phyloP scores from a whole-genome alignment of 495 filamentous ascomycete genomes.

The Aspergillus carlsbadensis region DNA sequence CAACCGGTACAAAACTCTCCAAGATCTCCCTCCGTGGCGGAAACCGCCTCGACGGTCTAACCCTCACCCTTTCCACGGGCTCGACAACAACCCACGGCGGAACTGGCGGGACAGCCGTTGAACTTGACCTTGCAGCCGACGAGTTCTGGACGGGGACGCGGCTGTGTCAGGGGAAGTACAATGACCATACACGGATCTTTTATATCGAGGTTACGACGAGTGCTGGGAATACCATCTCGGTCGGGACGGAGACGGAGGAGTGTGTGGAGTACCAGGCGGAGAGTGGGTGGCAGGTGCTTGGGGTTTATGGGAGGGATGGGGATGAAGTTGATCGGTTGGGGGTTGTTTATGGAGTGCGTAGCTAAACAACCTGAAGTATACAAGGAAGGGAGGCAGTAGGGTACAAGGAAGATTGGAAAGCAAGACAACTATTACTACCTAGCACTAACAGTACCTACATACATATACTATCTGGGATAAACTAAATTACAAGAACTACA shows the following conservation, averaged over 20 bases:
- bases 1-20: constrained; percentile 17
- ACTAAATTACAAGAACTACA: constrained; percentile 14
- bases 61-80: constrained; percentile 45
- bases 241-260: constrained; percentile 48
- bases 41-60: constrained; percentile 50
- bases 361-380: not conserved
- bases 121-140: constrained; percentile 40
- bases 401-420: no score
- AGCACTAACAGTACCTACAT: no score
- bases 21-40: constrained; percentile 49
- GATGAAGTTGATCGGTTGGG: constrained; percentile 60
- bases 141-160: constrained; percentile 51
- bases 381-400: no score
- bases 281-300: constrained; percentile 55
- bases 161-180: constrained; percentile 54
- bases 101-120: constrained; percentile 44
- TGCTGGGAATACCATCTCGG: constrained; percentile 44
- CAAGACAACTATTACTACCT: no score
- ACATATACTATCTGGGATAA: not conserved
- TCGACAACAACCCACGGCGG: constrained; percentile 53
- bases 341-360: constrained; percentile 45
- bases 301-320: constrained; percentile 56
- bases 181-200: constrained; percentile 51
- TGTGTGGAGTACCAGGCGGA: constrained; percentile 51
- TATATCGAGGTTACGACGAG: constrained; percentile 56